These are phyloP conservation scores for Trametes villosa DNA, from an alignment of 768 basidiomycete species.

Conservation along the genomic window DNA sequence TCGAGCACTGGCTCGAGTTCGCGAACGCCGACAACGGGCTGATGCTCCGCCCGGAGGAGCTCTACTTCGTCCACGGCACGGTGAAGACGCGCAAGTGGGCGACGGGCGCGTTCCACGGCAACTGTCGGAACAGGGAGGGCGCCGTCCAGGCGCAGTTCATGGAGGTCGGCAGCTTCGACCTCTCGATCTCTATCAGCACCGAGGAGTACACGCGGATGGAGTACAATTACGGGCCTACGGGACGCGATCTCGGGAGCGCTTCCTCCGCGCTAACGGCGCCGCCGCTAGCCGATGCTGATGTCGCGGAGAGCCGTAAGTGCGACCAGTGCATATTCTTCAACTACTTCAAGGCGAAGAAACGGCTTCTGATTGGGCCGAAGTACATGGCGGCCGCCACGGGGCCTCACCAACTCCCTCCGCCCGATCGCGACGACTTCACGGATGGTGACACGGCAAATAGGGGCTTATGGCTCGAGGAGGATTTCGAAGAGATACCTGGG, in stretches of 20 bases:
- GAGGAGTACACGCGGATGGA: not conserved
- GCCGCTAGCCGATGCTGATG: too few species aligned
- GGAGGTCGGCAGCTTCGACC: not conserved
- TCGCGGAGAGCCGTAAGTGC: not conserved
- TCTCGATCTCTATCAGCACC: not conserved
- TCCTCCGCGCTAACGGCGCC: too few species aligned
- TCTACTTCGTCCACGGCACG: conserved; percentile 9
- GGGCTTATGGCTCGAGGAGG: not conserved
- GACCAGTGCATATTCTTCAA: conserved; percentile 24
- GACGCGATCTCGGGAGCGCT: too few species aligned
- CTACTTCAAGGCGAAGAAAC: conserved; percentile 21
- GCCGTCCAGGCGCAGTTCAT: not conserved
- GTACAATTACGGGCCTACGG: conserved; percentile 1
- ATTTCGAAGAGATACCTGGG: not conserved
- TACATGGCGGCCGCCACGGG: conserved; percentile 17
- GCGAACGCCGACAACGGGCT: not conserved
- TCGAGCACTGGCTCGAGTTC: conserved; percentile 12
- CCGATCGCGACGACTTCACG: not conserved
- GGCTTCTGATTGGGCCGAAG: not conserved
- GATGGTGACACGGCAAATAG: not conserved
- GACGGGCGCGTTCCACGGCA: not conserved
- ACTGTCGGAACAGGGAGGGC: not conserved
- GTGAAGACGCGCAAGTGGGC: conserved; percentile 11
- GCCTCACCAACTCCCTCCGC: conserved; percentile 10
- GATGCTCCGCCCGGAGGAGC: not conserved